Conservation (phyloP, 495 filamentous ascomycete genomes). For the Lichenothelia convexa region DNA sequence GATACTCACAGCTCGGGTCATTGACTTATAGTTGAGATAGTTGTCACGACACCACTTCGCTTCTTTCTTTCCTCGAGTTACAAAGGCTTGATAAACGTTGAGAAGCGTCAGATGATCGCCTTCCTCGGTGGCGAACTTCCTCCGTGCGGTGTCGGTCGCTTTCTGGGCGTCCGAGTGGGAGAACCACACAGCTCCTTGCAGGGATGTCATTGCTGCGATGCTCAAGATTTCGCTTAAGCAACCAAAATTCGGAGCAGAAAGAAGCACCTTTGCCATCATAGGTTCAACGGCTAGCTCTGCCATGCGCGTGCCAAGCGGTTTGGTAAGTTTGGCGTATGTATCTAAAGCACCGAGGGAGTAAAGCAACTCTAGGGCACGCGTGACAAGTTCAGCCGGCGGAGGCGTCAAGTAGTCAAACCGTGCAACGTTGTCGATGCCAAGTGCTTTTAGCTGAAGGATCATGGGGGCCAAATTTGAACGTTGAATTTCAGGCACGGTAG, state of each 20-base stretch:
- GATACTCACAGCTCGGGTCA: constrained; percentile 71
- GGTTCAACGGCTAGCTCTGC: constrained; percentile 89
- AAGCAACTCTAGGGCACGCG: constrained; percentile 72
- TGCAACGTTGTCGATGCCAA: constrained; percentile 90
- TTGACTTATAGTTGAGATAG: constrained; percentile 64
- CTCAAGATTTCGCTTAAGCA: constrained; percentile 75
- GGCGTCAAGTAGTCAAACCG: constrained; percentile 81
- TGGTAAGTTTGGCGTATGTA: constrained; percentile 78
- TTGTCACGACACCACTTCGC: constrained; percentile 75
- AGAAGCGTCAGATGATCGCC: constrained; percentile 89
- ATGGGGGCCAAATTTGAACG: constrained; percentile 80
- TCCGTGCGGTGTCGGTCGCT: constrained; percentile 46
- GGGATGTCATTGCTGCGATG: constrained; percentile 87
- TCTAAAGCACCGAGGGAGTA: constrained; percentile 82
- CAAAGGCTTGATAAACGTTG: constrained; percentile 83
- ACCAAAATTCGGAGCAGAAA: constrained; percentile 54
- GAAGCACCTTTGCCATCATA: constrained; percentile 86
- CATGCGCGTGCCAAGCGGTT: constrained; percentile 74
- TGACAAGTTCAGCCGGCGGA: constrained; percentile 74
- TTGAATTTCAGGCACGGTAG: constrained; percentile 79
- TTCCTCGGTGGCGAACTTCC: constrained; percentile 83
- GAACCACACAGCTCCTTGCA: constrained; percentile 67
- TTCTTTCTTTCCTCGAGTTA: constrained; percentile 72
- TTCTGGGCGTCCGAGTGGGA: constrained; percentile 62
- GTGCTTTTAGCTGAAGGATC: constrained; percentile 82